Conservation (phyloP, 164 flowering plant species). For the Amborella trichopoda region DNA sequence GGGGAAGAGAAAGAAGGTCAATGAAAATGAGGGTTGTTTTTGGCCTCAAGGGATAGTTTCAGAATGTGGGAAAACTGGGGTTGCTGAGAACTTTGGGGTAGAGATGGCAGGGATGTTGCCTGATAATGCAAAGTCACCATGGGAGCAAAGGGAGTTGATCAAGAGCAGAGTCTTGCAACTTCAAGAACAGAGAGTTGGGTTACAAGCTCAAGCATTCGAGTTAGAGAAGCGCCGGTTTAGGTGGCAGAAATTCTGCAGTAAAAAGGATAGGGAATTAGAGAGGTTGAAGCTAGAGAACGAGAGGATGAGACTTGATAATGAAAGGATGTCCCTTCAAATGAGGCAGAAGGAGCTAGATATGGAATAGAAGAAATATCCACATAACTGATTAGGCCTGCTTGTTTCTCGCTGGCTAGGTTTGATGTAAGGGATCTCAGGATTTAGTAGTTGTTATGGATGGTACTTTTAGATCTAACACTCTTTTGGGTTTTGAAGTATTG, state of each 20-base stretch:
- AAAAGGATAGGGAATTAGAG: conserved; percentile 96
- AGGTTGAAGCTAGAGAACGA: conserved; percentile 62
- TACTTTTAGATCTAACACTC: no score
- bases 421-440: no score
- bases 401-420: no score
- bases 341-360: conserved; percentile 69
- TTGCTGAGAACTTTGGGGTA: conserved; percentile 8
- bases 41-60: conserved; percentile 1
- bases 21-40: background rate
- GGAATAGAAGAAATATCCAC: no score
- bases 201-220: conserved; percentile 48
- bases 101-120: conserved; percentile 39
- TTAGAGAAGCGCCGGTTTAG: conserved; percentile 76
- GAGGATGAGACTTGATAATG: conserved; percentile 52
- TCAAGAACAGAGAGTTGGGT: conserved; percentile 61
- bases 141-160: conserved; percentile 80
- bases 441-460: no score
- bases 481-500: no score
- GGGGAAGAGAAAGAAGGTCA: conserved; percentile 5
- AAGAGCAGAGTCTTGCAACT: conserved; percentile 28
- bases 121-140: conserved; percentile 36
- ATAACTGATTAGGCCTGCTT: no score
- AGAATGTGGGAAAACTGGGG: conserved; percentile 13
- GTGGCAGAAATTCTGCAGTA: conserved; percentile 69
- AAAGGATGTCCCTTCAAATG: conserved; percentile 64